Evolutionary conservation across 2,329 filamentous ascomycete species (phyloP), one percentile per base, ranked within the genome.

Genomic region (Elsinoe batatas): DNA sequence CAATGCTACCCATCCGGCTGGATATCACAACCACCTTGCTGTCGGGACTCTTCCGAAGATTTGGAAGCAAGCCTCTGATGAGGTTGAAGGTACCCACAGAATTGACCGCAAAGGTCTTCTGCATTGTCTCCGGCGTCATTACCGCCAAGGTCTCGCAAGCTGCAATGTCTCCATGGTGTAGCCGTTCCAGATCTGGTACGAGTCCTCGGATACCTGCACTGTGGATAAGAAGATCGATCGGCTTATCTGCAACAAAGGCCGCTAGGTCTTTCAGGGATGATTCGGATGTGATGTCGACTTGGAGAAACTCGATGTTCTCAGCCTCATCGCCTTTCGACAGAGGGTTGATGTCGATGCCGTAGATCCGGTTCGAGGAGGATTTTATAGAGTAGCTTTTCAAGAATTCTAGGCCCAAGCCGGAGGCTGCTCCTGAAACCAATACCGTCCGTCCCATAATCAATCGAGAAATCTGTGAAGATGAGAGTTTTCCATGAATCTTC

Each of bases 151-250:
- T 73, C 59, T 77, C 74, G 20, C 71, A 68, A 0, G 67, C 68
- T 1, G 68, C 65, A 4, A 74, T 70, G 55, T 72, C 63, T 17
- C 64, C 61, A 1, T 65, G 66, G 1, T 62, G 54, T 17, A 62
- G 30, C 8, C 56, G 13, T 26, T 64, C 61, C 5, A 69, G 57
- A 1, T 50, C 26, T 0, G 68, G 65, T 0, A 74, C 72, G 1
- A 76, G 67, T 5, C 74, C 74, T 5, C 74, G 67, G 43, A 75
- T 65, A 5, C 74, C 74, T 5, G 72, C 72, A 56, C 65, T 68
- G 65, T 77, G 74, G 38, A 76, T 64, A 8, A 76, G 38, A 1
- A 75, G 63, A 50, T 68, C 63, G 40, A 76, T 67, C 0, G 65
- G 64, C 1, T 36, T 58, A 15, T 44, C 56, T 10, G 58, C 30